Percentiles rank a stretch among this genome's conserved stretches.
Conservation (phyloP, 208 protist species). For the Leishmania gerbilli region DNA sequence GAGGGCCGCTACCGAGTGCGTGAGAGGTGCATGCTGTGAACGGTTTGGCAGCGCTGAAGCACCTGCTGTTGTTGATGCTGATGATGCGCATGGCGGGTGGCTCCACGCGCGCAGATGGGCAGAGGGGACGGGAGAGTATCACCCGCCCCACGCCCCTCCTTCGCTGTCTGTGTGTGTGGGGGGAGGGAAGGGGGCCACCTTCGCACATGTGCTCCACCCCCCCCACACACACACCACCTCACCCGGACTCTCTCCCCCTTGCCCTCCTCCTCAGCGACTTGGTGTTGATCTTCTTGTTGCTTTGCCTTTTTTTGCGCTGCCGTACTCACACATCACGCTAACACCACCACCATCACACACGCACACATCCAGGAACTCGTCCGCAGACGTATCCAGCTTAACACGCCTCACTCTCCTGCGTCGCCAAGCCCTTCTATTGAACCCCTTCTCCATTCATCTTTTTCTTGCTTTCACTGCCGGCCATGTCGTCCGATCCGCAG, state of each 20-base stretch:
- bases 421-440: not conserved
- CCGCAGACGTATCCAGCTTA: not conserved
- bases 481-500: constrained; percentile 42
- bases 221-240: too few relatives aligned
- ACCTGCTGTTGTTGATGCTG: not conserved
- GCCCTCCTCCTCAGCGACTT: not conserved
- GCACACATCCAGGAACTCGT: not conserved
- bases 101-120: not conserved
- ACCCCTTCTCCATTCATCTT: too few relatives aligned
- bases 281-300: not conserved
- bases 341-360: not conserved
- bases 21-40: not conserved
- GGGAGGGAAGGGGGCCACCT: not conserved
- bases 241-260: not conserved
- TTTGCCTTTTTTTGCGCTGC: not conserved
- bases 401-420: not conserved
- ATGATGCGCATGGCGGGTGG: not conserved
- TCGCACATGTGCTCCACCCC: not conserved
- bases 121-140: not conserved
- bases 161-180: not conserved
- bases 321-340: not conserved
- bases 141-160: not conserved
- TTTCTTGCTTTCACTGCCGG: not conserved
- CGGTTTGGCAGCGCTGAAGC: not conserved
- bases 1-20: not conserved